Percentiles rank a stretch among this genome's conserved stretches.
phyloP scores from a whole-genome alignment of 2,329 filamentous ascomycete species.

The Sarocladiaceae sp. region DNA sequence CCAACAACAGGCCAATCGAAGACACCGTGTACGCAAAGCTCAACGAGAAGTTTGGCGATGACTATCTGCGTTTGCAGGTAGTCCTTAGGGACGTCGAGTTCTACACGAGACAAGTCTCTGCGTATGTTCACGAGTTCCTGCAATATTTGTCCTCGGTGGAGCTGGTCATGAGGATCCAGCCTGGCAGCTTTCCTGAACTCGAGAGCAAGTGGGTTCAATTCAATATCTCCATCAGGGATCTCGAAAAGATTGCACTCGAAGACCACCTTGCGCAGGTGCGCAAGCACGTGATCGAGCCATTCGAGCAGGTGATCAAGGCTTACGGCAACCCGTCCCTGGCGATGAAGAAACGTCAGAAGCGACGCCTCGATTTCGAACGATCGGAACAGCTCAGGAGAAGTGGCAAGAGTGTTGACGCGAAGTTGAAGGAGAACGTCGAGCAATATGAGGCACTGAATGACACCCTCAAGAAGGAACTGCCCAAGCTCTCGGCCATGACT shows the following conservation, averaged over 20 bases:
- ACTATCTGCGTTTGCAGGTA: conserved; percentile 88
- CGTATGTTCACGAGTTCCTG: conserved; percentile 77
- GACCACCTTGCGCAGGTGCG: conserved; percentile 70
- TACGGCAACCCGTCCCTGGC: conserved; percentile 82
- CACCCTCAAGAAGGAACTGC: conserved; percentile 87
- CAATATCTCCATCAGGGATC: conserved; percentile 80
- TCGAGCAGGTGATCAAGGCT: conserved; percentile 71
- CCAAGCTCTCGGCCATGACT: conserved; percentile 75
- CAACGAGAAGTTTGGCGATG: conserved; percentile 83
- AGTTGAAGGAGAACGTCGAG: conserved; percentile 77
- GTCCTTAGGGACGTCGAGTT: conserved; percentile 91
- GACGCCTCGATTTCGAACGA: conserved; percentile 83
- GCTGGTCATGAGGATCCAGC: conserved; percentile 68
- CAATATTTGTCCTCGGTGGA: conserved; percentile 80
- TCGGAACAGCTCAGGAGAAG: conserved; percentile 72
- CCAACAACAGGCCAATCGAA: conserved; percentile 59
- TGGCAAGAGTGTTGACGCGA: conserved; percentile 83
- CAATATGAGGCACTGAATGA: conserved; percentile 91
- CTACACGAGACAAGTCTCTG: conserved; percentile 76
- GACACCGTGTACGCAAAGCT: conserved; percentile 78
- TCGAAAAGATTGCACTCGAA: conserved; percentile 76
- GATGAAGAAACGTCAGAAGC: conserved; percentile 92
- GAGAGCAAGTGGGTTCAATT: conserved; percentile 95
- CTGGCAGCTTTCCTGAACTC: conserved; percentile 73
- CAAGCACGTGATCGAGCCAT: conserved; percentile 80